Percentiles rank a stretch among this genome's conserved stretches.
These are phyloP conservation scores for Trichopus zeylanicus DNA, from an alignment of 116 monocot species.

Conservation along the genomic window DNA sequence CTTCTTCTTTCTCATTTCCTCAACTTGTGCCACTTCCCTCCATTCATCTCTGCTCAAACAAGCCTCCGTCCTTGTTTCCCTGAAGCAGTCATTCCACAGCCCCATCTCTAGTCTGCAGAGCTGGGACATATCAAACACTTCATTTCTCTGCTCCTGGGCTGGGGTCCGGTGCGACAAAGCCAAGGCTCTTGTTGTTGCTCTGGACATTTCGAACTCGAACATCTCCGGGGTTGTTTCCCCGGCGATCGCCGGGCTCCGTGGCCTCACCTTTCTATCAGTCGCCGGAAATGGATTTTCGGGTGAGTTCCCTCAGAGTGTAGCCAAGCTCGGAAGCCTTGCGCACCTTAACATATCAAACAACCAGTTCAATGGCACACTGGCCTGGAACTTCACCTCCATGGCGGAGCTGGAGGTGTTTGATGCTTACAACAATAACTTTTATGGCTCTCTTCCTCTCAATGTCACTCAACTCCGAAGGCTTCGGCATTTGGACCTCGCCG, in stretches of 20 bases:
- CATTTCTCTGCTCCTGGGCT: constrained; percentile 53
- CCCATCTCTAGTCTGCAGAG: constrained; percentile 21
- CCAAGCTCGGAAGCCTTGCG: constrained; percentile 23
- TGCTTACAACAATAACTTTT: constrained; percentile 77
- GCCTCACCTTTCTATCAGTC: constrained; percentile 29
- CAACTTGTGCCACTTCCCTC: not conserved
- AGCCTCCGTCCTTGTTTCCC: constrained; percentile 41
- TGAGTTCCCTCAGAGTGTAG: constrained; percentile 15
- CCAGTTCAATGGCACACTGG: constrained; percentile 58
- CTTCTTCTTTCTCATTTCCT: too few species aligned
- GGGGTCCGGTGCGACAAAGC: constrained; percentile 45
- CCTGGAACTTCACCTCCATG: constrained; percentile 31
- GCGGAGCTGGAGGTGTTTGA: constrained; percentile 46
- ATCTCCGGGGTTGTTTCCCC: constrained; percentile 51
- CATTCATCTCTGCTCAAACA: constrained; percentile 21
- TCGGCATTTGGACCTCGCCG: constrained; percentile 70
- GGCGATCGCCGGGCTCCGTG: constrained; percentile 16
- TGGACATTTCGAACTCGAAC: constrained; percentile 69
- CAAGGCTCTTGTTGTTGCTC: constrained; percentile 14
- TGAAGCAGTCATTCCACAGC: constrained; percentile 50
- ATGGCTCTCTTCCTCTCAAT: constrained; percentile 47
- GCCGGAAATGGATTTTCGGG: constrained; percentile 39
- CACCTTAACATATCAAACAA: constrained; percentile 81
- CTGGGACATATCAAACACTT: constrained; percentile 39
- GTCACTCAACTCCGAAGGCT: constrained; percentile 29